Conservation (phyloP, 495 filamentous ascomycete genomes). For the Penicillium longicatenatum region DNA sequence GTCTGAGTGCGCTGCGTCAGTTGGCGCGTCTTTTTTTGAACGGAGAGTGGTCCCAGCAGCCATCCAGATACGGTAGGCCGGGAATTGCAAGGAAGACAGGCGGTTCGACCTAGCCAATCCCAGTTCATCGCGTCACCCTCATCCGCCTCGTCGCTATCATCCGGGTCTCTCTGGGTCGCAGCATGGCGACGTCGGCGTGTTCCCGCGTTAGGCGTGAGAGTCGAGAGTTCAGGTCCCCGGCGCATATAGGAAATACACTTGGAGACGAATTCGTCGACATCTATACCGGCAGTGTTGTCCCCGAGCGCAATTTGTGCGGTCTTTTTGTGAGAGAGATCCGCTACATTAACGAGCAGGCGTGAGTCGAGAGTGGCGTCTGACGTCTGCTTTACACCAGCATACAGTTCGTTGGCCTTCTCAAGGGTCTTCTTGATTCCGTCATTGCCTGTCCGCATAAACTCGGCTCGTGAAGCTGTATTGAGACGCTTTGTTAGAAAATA, state of each 20-base stretch:
- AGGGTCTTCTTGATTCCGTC: conserved; percentile 64
- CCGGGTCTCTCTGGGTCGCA: conserved; percentile 36
- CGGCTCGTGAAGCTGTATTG: conserved; percentile 61
- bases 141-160: conserved; percentile 55
- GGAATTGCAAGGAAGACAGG: conserved; percentile 68
- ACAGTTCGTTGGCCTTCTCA: conserved; percentile 62
- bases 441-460: conserved; percentile 63
- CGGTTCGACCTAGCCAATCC: conserved; percentile 77
- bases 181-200: conserved; percentile 38
- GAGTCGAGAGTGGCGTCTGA: conserved; percentile 92
- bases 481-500: conserved; percentile 9
- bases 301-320: conserved; percentile 70
- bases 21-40: conserved; percentile 79
- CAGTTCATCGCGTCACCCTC: conserved; percentile 81
- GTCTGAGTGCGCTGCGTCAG: conserved; percentile 64
- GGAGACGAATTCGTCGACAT: conserved; percentile 90
- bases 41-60: conserved; percentile 83
- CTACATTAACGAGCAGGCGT: conserved; percentile 72
- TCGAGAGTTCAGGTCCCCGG: conserved; percentile 42
- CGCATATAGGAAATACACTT: conserved; percentile 91
- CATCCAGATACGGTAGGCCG: conserved; percentile 81
- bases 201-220: conserved; percentile 13
- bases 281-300: conserved; percentile 66
- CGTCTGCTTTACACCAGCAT: conserved; percentile 79
- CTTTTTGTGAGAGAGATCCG: conserved; percentile 77